A percentile compares a stretch with the other conserved stretches of the same genome.
Conservation (phyloP, 306 rosid species). For the Calophaca sinica region DNA sequence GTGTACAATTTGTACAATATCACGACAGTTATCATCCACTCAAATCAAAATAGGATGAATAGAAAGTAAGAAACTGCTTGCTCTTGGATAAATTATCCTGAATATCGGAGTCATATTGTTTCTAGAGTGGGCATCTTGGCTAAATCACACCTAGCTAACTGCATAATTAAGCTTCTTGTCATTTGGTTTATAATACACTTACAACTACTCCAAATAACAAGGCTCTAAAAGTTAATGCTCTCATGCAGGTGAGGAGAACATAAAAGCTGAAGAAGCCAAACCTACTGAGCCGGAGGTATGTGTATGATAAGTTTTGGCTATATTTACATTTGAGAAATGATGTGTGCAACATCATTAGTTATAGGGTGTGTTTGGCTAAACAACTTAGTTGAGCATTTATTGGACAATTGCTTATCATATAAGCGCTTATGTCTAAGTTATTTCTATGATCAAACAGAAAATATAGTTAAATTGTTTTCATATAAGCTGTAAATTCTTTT, state of each 20-base stretch:
- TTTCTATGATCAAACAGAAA: no score
- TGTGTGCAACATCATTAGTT: background rate
- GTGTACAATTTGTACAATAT: slow-evolving; percentile 39
- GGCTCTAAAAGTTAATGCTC: slow-evolving; percentile 28
- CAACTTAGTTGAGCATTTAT: no score
- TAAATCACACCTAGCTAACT: slow-evolving; percentile 18
- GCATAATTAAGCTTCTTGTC: slow-evolving; percentile 30
- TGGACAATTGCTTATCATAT: no score
- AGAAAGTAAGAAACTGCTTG: slow-evolving; percentile 7
- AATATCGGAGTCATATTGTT: slow-evolving; percentile 26
- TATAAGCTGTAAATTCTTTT: no score
- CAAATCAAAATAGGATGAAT: slow-evolving; percentile 6
- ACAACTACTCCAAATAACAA: background rate
- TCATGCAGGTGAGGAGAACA: slow-evolving; percentile 80
- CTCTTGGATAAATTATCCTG: background rate
- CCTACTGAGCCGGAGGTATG: slow-evolving; percentile 69
- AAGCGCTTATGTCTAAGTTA: no score
- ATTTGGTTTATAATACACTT: slow-evolving; percentile 21
- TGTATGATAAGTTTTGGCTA: slow-evolving; percentile 29
- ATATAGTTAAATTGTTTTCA: no score
- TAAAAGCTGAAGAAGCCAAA: slow-evolving; percentile 80
- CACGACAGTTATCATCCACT: background rate
- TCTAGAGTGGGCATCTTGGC: background rate
- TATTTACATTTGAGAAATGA: background rate
- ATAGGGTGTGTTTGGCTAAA: background rate